Evolutionary conservation across 2,329 filamentous ascomycete genomes (phyloP), one percentile per base, ranked within the genome.

Genomic region (Aspergillus sp.): DNA sequence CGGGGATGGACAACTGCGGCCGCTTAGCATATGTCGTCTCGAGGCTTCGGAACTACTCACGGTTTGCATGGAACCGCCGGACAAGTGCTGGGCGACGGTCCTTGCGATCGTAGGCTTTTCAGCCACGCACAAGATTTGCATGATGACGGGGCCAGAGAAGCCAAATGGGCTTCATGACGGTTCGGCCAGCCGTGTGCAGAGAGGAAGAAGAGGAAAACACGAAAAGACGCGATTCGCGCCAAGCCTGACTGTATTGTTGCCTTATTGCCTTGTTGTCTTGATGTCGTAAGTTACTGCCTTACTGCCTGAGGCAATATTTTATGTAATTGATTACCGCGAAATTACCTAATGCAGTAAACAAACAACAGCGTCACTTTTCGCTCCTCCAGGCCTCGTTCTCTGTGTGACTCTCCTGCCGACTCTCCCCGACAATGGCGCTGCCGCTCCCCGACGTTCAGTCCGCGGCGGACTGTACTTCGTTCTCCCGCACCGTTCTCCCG

Each of bases 31-130:
- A 15, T 44, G 6, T 8, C n/a, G 30, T 15, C 30, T 24, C n/a
- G 5, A 13, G 22, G 12, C 25, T 4, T 5, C n/a, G 24, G 13
- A n/a, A n/a, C n/a, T 32, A 64, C 79, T 59, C 61, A 93, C 86
- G 34, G 75, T 79, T 56, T 75, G 73, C 37, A 79, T 69, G 12
- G 67, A 66, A 29, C 85, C 84, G 30, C 91, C 89, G 19, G 82
- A 83, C 16, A 98, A 72, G 67, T 96, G 89, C 36, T 78, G 75
- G 24, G 91, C 85, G 30, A 98, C 89, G 24, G 89, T 86, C 62
- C 91, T 95, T 36, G 91, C 86, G 42, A 98, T 95, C 26, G 89
- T 93, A 22, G 86, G 86, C 71, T 98, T 88, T 60, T 88, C 82
- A 39, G 82, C 82, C 44, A 88, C 81, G 54, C 82, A 86, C 33